These are phyloP conservation scores for Candida montana DNA, from an alignment of 805 yeast species.

Conservation along the genomic window DNA sequence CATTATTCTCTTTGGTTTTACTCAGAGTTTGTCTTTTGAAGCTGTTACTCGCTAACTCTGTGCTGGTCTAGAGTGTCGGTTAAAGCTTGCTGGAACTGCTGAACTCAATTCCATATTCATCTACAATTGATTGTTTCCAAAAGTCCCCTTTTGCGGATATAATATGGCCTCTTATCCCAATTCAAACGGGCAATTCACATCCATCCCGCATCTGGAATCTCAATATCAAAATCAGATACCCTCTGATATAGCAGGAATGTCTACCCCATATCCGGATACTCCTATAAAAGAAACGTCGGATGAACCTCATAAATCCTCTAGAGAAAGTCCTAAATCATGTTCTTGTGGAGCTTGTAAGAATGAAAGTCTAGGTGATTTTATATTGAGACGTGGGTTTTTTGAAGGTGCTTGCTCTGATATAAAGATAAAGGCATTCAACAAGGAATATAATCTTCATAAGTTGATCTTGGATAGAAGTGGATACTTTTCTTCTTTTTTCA, in stretches of 20 bases:
- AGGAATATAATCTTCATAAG: slow-evolving; percentile 40
- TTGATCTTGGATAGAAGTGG: slow-evolving; percentile 41
- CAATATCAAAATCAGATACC: not conserved
- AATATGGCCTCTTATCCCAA: not conserved
- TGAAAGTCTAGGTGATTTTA: slow-evolving; percentile 25
- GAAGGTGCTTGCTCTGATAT: slow-evolving; percentile 47
- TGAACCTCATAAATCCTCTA: too few relatives aligned
- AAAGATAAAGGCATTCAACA: slow-evolving; percentile 40
- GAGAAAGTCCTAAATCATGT: slow-evolving; percentile 10
- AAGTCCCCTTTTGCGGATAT: too few relatives aligned
- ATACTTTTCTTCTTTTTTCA: slow-evolving; percentile 41
- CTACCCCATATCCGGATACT: not conserved
- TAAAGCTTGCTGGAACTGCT: too few relatives aligned
- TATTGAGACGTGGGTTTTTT: slow-evolving; percentile 35
- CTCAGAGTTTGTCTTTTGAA: too few relatives aligned
- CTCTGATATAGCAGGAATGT: not conserved
- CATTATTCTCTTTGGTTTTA: too few relatives aligned
- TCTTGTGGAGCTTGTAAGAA: slow-evolving; percentile 27
- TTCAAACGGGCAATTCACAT: not conserved
- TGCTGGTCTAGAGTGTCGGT: too few relatives aligned
- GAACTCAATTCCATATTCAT: too few relatives aligned
- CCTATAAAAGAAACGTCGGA: slow-evolving; percentile 7
- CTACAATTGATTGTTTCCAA: too few relatives aligned
- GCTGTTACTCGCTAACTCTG: too few relatives aligned
- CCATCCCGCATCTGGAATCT: not conserved